Conservation (phyloP, 306 rosid species). For the Vigna mungo region DNA sequence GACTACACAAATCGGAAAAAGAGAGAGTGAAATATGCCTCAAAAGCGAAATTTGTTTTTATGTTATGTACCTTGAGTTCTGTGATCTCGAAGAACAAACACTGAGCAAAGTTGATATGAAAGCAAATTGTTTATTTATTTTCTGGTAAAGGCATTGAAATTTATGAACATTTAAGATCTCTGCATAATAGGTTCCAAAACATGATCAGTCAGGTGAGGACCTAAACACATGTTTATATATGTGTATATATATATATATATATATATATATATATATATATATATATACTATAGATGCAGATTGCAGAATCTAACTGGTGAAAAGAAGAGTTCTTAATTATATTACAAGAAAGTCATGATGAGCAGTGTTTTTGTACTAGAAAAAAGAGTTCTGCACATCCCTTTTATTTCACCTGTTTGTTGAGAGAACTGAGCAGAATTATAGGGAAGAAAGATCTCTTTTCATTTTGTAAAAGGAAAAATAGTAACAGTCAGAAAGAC, state of each 20-base stretch:
- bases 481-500: conserved; percentile 14
- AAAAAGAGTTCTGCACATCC: conserved; percentile 7
- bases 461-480: conserved; percentile 22
- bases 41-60: not conserved
- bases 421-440: conserved; percentile 14
- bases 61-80: not conserved
- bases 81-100: conserved; percentile 6
- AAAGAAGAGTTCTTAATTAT: conserved; percentile 22
- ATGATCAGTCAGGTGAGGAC: conserved; percentile 27
- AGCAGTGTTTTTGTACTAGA: conserved; percentile 30
- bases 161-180: conserved; percentile 7
- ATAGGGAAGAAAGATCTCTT: conserved; percentile 15
- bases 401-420: conserved; percentile 32
- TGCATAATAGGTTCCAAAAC: not conserved
- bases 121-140: not conserved
- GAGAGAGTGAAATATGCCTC: not conserved
- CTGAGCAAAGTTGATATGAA: not conserved
- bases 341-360: not conserved
- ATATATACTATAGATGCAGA: not conserved
- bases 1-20: not conserved
- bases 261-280: no score
- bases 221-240: not conserved
- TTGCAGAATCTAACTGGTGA: conserved; percentile 37
- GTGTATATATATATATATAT: no score
- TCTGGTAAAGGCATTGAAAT: not conserved